Base-by-base conservation (phyloP, 108 stramenopile species). In the Nitzschia palea region DNA sequence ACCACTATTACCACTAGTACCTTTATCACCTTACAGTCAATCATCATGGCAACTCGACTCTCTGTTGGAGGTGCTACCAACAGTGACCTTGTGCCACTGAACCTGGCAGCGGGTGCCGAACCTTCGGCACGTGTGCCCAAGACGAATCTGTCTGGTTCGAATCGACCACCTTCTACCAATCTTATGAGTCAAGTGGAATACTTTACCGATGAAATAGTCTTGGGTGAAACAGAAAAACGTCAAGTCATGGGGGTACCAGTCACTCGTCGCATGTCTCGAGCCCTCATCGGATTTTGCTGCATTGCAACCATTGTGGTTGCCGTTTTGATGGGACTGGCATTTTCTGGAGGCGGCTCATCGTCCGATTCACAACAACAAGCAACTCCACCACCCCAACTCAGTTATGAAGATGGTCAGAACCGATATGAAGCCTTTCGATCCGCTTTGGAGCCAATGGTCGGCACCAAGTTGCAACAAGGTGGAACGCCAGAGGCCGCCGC, bases 11-110 rank as follows among this genome's bases (percentile, higher is more conserved):
- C n/a, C n/a, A n/a, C n/a, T n/a, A n/a, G n/a, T n/a, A n/a, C n/a
- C n/a, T n/a, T n/a, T n/a, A n/a, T n/a, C n/a, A n/a, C n/a, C n/a
- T n/a, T n/a, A n/a, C n/a, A n/a, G n/a, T n/a, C n/a, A n/a, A 44
- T 44, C 44, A 56, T 32, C 29, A 60, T 60, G 59, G 35, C 59
- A 26, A 60, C 59, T 60, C 35, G 37, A 12, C 59, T 60, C 4
- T 40, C 59, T 12, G 32, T 17, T 12, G 27, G 27, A 1, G 33
- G 14, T n/a, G 59, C 32, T 20, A 40, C 18, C 17, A 22, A 15
- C 59, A 23, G 20, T 1, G 33, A 60, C 0, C 15, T 43, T 15
- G 18, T 25, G 8, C 25, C 59, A 10, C 18, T 60, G 40, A 60
- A 60, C 59, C 40, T 60, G 22, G 59, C 59, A 10, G 33, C 32